phyloP scores from a whole-genome alignment of 208 protist genomes.

The Naegleria fowleri region DNA sequence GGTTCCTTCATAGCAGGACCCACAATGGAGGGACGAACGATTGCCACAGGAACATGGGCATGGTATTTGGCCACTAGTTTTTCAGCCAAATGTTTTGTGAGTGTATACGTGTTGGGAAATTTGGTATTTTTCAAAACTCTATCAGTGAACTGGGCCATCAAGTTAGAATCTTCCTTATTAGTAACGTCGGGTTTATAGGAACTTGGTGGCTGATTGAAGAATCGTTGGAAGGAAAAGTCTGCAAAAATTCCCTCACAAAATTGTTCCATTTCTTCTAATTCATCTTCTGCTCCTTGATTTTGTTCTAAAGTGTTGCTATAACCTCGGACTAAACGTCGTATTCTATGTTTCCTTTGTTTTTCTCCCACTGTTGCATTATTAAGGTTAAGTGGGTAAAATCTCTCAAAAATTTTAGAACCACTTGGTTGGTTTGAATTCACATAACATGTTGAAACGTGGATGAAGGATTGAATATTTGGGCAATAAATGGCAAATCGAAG shows the following conservation, averaged over 20 bases:
- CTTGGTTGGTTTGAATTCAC: conserved; percentile 62
- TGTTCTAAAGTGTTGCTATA: not conserved
- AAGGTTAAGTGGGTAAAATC: not conserved
- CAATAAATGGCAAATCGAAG: conserved; percentile 56
- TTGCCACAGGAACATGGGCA: conserved; percentile 57
- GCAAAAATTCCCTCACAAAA: not conserved
- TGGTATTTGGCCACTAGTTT: conserved; percentile 54
- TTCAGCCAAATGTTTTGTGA: conserved; percentile 75
- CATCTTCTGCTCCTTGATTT: not conserved
- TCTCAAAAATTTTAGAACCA: not conserved
- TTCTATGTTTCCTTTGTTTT: not conserved
- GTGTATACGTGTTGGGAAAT: conserved; percentile 77
- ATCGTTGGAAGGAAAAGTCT: not conserved
- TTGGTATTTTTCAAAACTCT: conserved; percentile 60
- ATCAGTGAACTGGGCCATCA: not conserved
- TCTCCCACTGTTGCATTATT: not conserved
- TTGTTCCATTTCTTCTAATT: conserved; percentile 43
- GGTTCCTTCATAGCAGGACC: conserved; percentile 62
- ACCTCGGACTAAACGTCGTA: not conserved
- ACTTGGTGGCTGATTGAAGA: not conserved
- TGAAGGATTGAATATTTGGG: conserved; percentile 57
- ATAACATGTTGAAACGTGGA: conserved; percentile 76
- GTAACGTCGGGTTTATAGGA: not conserved
- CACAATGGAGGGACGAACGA: conserved; percentile 71
- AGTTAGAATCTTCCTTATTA: not conserved